Evolutionary conservation across 305 asterid species (phyloP), one percentile per base, ranked within the genome.

Genomic region (Coffea humblotiana): DNA sequence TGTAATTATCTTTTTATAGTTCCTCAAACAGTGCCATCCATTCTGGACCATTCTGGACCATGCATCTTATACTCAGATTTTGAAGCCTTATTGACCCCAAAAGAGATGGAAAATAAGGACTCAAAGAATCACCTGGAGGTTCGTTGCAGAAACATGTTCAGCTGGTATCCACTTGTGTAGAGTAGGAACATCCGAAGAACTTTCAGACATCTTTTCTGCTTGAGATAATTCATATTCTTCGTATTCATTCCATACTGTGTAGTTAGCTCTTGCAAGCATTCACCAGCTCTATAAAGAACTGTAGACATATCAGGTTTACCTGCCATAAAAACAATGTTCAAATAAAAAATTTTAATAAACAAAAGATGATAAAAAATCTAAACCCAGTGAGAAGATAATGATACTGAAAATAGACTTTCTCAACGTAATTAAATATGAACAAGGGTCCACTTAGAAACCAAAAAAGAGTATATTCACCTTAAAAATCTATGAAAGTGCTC

Each of bases 141-240:
- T 96, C 52, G 97, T 91, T 79, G 98, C 98, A 79, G 97, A 91
- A 77, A 96, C 98, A 81, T 93, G 95, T 81, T 96, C 99, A 78
- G 99, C 98, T 84, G 98, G 97, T 88, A 96, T 94, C 80, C 97
- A 87, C 75, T 94, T 92, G 83, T 96, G 98, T 69, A 96, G 82
- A 54, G 99, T 91, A 85, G 96, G 98, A 76, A 94, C 97, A 88
- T 73, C 85, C 80, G 86, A 92, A 84, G 92, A 82, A 79, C 91
- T 88, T 83, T 88, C 97, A 80, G 85, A 75, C 70, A 90, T 78
- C 87, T 88, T 89, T 79, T 92, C 96, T 76, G 89, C 86, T 89
- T 87, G 96, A 25, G 90, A 86, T 71, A 85, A 79, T 87, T 90
- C 90, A 89, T 87, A 90, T 84, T 94, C 99, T 85, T 29, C 1